A percentile compares a stretch with the other conserved stretches of the same genome.
phyloP scores from a whole-genome alignment of 192 early-diverging fungal genomes.

The Mortierella antarctica region DNA sequence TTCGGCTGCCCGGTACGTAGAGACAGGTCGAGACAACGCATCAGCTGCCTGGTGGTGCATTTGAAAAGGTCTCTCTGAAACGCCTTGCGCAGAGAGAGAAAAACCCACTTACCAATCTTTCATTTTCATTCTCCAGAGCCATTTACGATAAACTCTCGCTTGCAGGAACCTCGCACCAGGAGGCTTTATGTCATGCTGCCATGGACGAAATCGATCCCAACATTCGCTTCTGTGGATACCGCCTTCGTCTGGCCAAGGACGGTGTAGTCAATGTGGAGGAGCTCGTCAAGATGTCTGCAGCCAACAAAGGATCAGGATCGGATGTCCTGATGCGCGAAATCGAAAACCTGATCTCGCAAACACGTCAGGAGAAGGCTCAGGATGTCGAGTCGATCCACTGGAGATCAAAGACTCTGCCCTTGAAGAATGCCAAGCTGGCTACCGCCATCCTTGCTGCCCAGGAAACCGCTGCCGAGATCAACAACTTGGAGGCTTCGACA shows the following conservation, averaged over 20 bases:
- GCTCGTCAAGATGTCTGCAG: slow-evolving; percentile 57
- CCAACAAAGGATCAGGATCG: slow-evolving; percentile 57
- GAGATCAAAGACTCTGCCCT: slow-evolving; percentile 56
- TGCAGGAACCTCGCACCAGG: slow-evolving; percentile 67
- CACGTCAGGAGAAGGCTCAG: slow-evolving; percentile 52
- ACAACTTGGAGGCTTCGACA: slow-evolving; percentile 20
- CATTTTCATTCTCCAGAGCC: slow-evolving; percentile 46
- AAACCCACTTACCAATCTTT: neutral
- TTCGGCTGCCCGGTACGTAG: slow-evolving; percentile 66
- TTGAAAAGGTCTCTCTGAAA: neutral
- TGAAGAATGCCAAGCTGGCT: slow-evolving; percentile 58
- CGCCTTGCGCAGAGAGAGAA: neutral
- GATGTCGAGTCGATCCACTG: slow-evolving; percentile 58
- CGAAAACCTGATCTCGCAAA: slow-evolving; percentile 57
- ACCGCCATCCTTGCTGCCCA: slow-evolving; percentile 60
- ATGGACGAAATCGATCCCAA: slow-evolving; percentile 84
- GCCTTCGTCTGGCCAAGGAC: slow-evolving; percentile 60
- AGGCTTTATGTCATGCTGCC: slow-evolving; percentile 70
- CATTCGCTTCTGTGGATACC: slow-evolving; percentile 84
- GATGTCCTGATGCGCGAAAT: slow-evolving; percentile 62
- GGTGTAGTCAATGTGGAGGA: slow-evolving; percentile 55
- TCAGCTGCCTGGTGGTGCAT: too few species aligned
- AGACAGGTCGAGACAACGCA: too few species aligned
- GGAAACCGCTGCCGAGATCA: slow-evolving; percentile 50
- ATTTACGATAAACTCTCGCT: slow-evolving; percentile 75